Conservation (phyloP, 345 rosid genomes). For the Citrus sinensis region DVS_A1.0 CM039164.1:20408001-20408500, state of each 20-base stretch:
- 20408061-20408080: conserved; percentile 48
- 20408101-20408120: background rate
- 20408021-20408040: conserved; percentile 94
- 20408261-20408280: conserved; percentile 29
- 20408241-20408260: conserved; percentile 25
- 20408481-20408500: conserved; percentile 33
- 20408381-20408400: background rate
- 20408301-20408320: conserved; percentile 16
- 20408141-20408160: background rate
- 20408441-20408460: conserved; percentile 36
- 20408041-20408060: conserved; percentile 49
- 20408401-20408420: conserved; percentile 21
- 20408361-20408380: background rate
- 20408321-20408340: background rate
- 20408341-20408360: too few species aligned
- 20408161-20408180: conserved; percentile 36
- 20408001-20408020: conserved; percentile 56
- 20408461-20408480: conserved; percentile 28
- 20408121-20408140: background rate
- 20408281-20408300: conserved; percentile 34
- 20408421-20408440: conserved; percentile 44
- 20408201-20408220: conserved; percentile 28
- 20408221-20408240: conserved; percentile 27
- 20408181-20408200: conserved; percentile 34
- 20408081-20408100: conserved; percentile 12